A percentile compares a stretch with the other conserved stretches of the same genome.
Conservation (phyloP, 1,139 yeast species). For the Hemisphaericaspora xylofermentans region DNA sequence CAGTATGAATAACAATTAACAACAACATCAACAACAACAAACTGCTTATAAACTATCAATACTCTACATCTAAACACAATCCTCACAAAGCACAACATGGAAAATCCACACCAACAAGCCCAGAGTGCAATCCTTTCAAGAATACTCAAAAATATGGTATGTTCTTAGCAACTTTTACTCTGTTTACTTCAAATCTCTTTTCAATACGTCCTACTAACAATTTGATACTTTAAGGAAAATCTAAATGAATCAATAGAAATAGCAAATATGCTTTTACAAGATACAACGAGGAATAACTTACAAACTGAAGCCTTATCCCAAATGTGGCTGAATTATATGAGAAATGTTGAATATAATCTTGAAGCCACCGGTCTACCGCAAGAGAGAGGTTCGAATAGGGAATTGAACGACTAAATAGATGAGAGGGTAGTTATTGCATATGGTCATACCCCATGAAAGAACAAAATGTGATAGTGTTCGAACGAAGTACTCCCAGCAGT, state of each 20-base stretch:
- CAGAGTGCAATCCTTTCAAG: slow-evolving; percentile 78
- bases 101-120: slow-evolving; percentile 86
- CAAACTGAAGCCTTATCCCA: slow-evolving; percentile 73
- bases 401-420: not conserved
- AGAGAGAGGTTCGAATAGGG: not conserved
- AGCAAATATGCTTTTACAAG: slow-evolving; percentile 59
- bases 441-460: too few relatives aligned
- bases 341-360: slow-evolving; percentile 69
- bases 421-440: too few relatives aligned
- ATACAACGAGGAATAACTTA: slow-evolving; percentile 64
- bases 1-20: too few relatives aligned
- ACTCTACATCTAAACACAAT: not conserved
- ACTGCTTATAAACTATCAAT: not conserved
- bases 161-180: slow-evolving; percentile 17
- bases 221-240: slow-evolving; percentile 46
- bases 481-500: not conserved
- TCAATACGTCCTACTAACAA: not conserved
- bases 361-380: slow-evolving; percentile 61
- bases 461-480: too few relatives aligned
- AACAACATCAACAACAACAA: not conserved
- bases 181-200: too few relatives aligned
- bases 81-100: slow-evolving; percentile 43
- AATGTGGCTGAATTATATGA: slow-evolving; percentile 79
- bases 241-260: slow-evolving; percentile 69
- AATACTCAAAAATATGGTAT: slow-evolving; percentile 71